phyloP scores from a whole-genome alignment of 1,284 basidiomycete genomes.

The Exsudoporus floridanus region DNA sequence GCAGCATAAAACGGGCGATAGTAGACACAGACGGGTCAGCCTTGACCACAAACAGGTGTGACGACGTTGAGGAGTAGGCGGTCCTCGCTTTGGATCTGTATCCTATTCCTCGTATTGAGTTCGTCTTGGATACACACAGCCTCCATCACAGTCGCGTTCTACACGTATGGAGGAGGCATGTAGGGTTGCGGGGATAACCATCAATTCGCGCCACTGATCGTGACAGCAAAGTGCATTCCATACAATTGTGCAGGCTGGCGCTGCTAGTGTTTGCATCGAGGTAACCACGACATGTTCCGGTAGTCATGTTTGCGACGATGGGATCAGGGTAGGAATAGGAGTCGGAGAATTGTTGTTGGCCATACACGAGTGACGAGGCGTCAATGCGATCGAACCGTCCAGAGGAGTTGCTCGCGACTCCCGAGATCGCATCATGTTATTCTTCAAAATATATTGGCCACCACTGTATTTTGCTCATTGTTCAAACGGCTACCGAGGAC shows the following conservation, averaged over 20 bases:
- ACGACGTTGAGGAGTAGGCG: not conserved
- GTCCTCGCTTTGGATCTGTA: not conserved
- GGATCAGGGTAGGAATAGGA: not conserved
- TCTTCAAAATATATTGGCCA: not conserved
- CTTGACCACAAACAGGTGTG: not conserved
- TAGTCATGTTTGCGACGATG: conserved; percentile 6
- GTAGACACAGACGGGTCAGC: not conserved
- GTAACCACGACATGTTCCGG: not conserved
- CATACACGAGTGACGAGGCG: not conserved
- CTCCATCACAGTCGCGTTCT: conserved; percentile 1
- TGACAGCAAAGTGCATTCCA: not conserved
- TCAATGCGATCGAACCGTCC: not conserved
- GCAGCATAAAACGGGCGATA: not conserved
- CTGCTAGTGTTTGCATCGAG: conserved; percentile 1
- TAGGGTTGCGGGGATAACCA: conserved; percentile 6
- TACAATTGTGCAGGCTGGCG: conserved; percentile 1
- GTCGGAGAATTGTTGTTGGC: not conserved
- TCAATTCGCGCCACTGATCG: conserved; percentile 1
- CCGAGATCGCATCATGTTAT: not conserved
- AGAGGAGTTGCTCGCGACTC: conserved; percentile 1
- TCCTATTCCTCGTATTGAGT: not conserved
- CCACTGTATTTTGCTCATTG: not conserved
- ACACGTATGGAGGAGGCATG: conserved; percentile 18
- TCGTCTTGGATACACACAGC: conserved; percentile 3
- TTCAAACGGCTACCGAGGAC: not conserved